Evolutionary conservation across 2,329 filamentous ascomycete species (phyloP).

Genomic region (Passalora sequoiae): DNA sequence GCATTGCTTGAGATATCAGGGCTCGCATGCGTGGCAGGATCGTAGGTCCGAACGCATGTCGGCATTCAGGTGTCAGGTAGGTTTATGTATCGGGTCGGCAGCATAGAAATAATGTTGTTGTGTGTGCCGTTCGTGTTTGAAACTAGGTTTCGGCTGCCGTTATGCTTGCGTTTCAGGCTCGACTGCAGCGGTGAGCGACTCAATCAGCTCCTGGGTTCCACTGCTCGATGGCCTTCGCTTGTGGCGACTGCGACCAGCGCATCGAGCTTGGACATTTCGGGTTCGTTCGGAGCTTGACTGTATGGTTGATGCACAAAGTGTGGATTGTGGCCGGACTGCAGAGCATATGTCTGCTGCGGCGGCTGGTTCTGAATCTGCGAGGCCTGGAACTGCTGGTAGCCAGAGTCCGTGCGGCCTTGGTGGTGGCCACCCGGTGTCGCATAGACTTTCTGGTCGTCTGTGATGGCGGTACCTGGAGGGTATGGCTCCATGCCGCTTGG

Average conservation of each 20-base stretch:
- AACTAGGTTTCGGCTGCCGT: neutral
- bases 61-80: no score
- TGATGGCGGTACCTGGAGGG: slow-evolving; percentile 33
- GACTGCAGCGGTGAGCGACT: neutral
- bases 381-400: slow-evolving; percentile 29
- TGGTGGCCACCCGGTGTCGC: slow-evolving; percentile 26
- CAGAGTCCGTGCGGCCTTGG: slow-evolving; percentile 31
- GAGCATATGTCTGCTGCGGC: slow-evolving; percentile 28
- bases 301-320: slow-evolving; percentile 26
- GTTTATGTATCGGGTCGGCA: no score
- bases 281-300: slow-evolving; percentile 31
- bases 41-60: no score
- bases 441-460: slow-evolving; percentile 40
- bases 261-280: slow-evolving; percentile 55
- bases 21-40: neutral
- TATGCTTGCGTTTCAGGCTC: neutral
- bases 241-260: slow-evolving; percentile 63
- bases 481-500: slow-evolving; percentile 46
- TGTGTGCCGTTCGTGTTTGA: neutral
- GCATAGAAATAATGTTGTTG: no score
- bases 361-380: slow-evolving; percentile 20
- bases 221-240: slow-evolving; percentile 44
- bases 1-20: no score
- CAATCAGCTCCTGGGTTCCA: slow-evolving; percentile 25
- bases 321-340: slow-evolving; percentile 33